Evolutionary conservation across 1,284 basidiomycete species (phyloP), one percentile per base, ranked within the genome.

Genomic region (Kwoniella shivajii): DNA sequence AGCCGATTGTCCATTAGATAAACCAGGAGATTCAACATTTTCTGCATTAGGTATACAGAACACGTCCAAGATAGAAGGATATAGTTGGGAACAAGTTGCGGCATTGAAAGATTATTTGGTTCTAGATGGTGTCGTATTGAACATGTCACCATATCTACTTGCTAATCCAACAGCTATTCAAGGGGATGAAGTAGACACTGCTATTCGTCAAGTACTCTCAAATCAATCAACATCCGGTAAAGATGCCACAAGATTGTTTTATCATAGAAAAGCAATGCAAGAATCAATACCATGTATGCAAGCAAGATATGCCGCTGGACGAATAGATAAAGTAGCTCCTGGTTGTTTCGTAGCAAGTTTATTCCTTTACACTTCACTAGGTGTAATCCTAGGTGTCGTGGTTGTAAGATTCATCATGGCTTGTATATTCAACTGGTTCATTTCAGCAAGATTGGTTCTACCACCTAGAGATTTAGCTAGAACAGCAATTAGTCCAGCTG

Each of bases 331-430:
- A 79, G 83, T 96, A 72, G 89, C 93, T 0, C 91, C 96, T 1
- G 96, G 92, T 13, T 99, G 96, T 78, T 95, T 97, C 77, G 86
- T 92, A 47, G 89, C 92, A 16, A 83, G 87, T 46, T 82, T 99
- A 33, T 86, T 99, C 74, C 87, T 99, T 50, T 99, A 98, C 77
- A 81, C 87, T 29, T 93, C 93, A 54, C 84, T 99, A 49, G 85
- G 92, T 69, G 86, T 98, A 78, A 94, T 99, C 71, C 84, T 99
- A 56, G 84, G 84, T 37, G 86, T 99, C 59, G 91, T 99, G 42
- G 77, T 98, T 59, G 85, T 90, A 34, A 90, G 95, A 42, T 99
- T 99, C 79, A 79, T 84, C 67, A 98, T 99, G 95, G 96, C 96
- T 2, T 90, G 92, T 73, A 79, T 94, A 59, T 99, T 98, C 84